A percentile compares a stretch with the other conserved stretches of the same genome.
Evolutionary conservation across 305 asterid species (phyloP).

Genomic region (Fraxinus platypoda): DNA sequence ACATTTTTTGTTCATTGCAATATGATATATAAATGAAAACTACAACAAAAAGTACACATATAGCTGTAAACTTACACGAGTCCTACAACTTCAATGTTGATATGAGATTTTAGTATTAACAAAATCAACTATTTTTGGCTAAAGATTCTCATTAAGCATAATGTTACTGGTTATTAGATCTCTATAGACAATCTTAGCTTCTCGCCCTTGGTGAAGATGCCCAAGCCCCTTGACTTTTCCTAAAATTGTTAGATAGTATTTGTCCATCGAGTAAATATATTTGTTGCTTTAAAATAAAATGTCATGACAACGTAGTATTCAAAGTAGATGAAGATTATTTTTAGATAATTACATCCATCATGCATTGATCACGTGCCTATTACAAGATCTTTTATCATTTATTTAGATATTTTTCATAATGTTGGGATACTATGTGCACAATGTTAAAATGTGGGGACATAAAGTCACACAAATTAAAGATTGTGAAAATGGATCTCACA

Average conservation of each 20-base stretch:
- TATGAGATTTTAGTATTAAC: slow-evolving; percentile 13
- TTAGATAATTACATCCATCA: not conserved
- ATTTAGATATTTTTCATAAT: not conserved
- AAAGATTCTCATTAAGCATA: slow-evolving; percentile 7
- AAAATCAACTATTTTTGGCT: slow-evolving; percentile 19
- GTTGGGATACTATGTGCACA: not conserved
- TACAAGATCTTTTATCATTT: not conserved
- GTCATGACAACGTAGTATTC: not conserved
- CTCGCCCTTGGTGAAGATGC: slow-evolving; percentile 16
- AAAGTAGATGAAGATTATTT: not conserved
- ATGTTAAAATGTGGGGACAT: not conserved
- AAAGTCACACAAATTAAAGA: not conserved
- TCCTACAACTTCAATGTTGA: slow-evolving; percentile 11
- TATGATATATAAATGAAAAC: not conserved
- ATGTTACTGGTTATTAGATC: slow-evolving; percentile 21
- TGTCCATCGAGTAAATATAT: not conserved
- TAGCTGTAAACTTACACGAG: slow-evolving; percentile 5
- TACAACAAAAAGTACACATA: not conserved
- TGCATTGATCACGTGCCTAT: not conserved
- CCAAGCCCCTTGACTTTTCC: slow-evolving; percentile 3
- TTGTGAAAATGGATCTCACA: not conserved
- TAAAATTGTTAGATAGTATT: too few relatives aligned
- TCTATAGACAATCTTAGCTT: slow-evolving; percentile 15
- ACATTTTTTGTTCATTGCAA: not conserved
- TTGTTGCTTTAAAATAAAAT: not conserved